Conservation (phyloP, 2,329 filamentous ascomycete species). For the Penicillium sp. region DNA sequence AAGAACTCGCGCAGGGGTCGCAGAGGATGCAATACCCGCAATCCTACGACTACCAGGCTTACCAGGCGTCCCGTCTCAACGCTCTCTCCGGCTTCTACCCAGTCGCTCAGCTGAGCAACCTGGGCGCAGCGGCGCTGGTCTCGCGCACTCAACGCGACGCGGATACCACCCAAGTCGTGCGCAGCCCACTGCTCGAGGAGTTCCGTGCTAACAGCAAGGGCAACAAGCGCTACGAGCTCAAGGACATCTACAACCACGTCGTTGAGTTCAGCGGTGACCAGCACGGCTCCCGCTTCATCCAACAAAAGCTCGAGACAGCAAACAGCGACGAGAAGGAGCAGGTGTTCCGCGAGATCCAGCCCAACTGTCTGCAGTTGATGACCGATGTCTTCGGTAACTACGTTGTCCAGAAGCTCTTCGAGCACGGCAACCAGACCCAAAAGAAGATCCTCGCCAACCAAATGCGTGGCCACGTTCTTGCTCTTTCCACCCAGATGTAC, state of each 20-base stretch:
- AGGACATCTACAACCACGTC: constrained; percentile 83
- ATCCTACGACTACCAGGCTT: constrained; percentile 37
- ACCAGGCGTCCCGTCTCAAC: constrained; percentile 35
- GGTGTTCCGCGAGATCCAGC: constrained; percentile 83
- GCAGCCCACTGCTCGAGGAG: constrained; percentile 75
- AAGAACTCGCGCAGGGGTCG: constrained; percentile 33
- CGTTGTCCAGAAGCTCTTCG: constrained; percentile 96
- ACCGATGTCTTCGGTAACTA: constrained; percentile 98
- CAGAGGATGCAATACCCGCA: constrained; percentile 34
- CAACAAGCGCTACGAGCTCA: constrained; percentile 76
- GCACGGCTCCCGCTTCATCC: constrained; percentile 92
- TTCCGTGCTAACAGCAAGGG: constrained; percentile 74
- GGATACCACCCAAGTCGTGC: constrained; percentile 61
- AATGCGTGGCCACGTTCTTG: constrained; percentile 83
- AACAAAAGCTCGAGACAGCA: constrained; percentile 85
- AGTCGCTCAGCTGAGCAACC: constrained; percentile 31
- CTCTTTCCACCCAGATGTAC: constrained; percentile 84
- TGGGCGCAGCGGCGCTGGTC: constrained; percentile 37
- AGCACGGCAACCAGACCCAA: constrained; percentile 90
- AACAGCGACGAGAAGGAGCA: constrained; percentile 95
- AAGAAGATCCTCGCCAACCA: constrained; percentile 82
- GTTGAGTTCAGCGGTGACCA: constrained; percentile 97
- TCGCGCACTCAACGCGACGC: constrained; percentile 56
- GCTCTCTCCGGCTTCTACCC: constrained; percentile 41
- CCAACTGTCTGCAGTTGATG: constrained; percentile 86